Percentiles rank a stretch among this genome's conserved stretches.
These are phyloP conservation scores for Colletotrichum lupini DNA, from an alignment of 2,329 filamentous ascomycete genomes.

Conservation along the genomic window DNA sequence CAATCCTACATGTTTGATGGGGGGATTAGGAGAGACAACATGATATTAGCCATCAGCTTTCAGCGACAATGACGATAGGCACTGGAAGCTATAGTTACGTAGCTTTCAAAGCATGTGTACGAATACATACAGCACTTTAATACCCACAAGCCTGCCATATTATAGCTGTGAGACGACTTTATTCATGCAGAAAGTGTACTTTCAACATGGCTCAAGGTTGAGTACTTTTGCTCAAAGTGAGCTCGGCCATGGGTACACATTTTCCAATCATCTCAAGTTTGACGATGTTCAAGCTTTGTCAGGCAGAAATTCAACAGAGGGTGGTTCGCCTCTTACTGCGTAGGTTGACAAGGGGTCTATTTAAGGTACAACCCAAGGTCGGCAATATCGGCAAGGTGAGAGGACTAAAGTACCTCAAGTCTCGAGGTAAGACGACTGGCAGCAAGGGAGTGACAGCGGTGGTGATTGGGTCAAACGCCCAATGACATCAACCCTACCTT, in stretches of 20 bases:
- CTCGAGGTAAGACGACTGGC: not conserved
- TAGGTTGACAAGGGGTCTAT: constrained; percentile 2
- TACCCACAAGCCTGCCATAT: not conserved
- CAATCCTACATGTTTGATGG: not conserved
- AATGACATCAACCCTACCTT: constrained; percentile 24
- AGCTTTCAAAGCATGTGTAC: not conserved
- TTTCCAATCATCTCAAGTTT: not conserved
- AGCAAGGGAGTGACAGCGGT: not conserved
- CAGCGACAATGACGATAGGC: not conserved
- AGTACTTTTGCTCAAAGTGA: not conserved
- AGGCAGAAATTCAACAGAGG: not conserved
- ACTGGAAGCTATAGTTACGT: not conserved
- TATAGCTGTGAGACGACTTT: not conserved
- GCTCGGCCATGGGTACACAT: not conserved
- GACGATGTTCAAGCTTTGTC: not conserved
- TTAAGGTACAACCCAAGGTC: constrained; percentile 13
- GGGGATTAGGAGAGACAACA: not conserved
- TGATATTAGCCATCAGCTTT: not conserved
- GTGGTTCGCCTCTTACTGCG: not conserved
- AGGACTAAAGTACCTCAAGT: not conserved
- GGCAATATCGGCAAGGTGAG: constrained; percentile 1
- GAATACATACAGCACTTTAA: not conserved
- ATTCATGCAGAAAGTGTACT: not conserved
- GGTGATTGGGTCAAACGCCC: constrained; percentile 15
- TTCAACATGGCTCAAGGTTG: not conserved